Evolutionary conservation across 176 grass and related monocot species (phyloP).

Genomic region (Paspalum vaginatum): DNA sequence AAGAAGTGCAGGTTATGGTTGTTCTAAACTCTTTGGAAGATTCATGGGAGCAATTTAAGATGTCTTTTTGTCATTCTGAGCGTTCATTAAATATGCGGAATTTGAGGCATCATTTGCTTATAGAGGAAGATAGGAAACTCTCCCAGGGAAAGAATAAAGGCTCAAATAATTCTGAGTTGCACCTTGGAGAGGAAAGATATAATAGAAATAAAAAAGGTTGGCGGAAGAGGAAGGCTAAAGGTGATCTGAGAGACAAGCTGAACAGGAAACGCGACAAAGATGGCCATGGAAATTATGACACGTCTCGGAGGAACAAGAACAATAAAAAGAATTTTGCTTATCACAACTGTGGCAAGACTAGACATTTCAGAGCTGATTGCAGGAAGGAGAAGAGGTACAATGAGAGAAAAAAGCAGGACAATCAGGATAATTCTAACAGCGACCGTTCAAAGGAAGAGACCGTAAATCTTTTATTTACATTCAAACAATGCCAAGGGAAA

Average conservation of each 20-base stretch:
- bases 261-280: background rate
- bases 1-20: slow-evolving; percentile 2
- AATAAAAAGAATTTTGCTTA: background rate
- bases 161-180: background rate
- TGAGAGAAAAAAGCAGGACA: background rate
- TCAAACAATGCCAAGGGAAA: background rate
- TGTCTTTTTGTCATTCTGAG: background rate
- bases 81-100: background rate
- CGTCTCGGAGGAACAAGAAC: background rate
- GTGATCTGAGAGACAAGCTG: background rate
- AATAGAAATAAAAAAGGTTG: background rate
- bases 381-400: background rate
- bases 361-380: background rate
- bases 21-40: background rate
- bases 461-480: background rate
- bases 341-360: background rate
- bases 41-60: background rate
- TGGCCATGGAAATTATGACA: background rate
- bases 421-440: background rate
- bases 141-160: background rate
- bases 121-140: background rate
- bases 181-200: background rate
- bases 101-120: background rate
- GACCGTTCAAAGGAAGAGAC: background rate
- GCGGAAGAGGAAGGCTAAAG: background rate